Conservation (phyloP, 805 yeast species). For the Schwanniomyces sp. region DNA sequence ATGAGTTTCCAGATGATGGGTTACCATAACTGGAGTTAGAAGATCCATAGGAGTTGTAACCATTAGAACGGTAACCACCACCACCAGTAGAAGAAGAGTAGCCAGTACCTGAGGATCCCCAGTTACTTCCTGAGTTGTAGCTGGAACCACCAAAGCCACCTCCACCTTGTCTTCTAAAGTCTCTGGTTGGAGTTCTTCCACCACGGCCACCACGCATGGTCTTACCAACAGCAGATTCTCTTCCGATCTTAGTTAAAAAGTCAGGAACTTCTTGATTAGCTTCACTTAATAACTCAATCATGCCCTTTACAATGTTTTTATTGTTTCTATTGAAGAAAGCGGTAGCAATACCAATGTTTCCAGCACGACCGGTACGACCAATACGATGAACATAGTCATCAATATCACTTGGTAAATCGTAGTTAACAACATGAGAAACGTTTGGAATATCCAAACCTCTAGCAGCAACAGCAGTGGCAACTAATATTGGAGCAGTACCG, state of each 20-base stretch:
- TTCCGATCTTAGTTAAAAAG: constrained; percentile 75
- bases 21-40: constrained; percentile 30
- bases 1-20: constrained; percentile 35
- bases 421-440: constrained; percentile 96
- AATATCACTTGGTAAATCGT: constrained; percentile 93
- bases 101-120: constrained; percentile 16
- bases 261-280: constrained; percentile 98
- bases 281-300: constrained; percentile 83
- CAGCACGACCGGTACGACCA: constrained; percentile 99
- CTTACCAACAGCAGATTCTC: constrained; percentile 65
- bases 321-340: constrained; percentile 97
- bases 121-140: constrained; percentile 14
- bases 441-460: constrained; percentile 99
- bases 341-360: constrained; percentile 97
- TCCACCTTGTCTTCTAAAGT: constrained; percentile 51
- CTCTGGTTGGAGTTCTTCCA: constrained; percentile 53
- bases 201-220: constrained; percentile 39
- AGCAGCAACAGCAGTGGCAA: constrained; percentile 99
- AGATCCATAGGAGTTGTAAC: constrained; percentile 20
- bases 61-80: constrained; percentile 14
- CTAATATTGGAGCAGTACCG: constrained; percentile 91
- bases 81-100: constrained; percentile 11
- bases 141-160: constrained; percentile 27
- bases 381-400: constrained; percentile 99
- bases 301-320: constrained; percentile 82